These are phyloP conservation scores for Ophiosphaerella narmari DNA, from an alignment of 2,329 filamentous ascomycete species.

Conservation along the genomic window DNA sequence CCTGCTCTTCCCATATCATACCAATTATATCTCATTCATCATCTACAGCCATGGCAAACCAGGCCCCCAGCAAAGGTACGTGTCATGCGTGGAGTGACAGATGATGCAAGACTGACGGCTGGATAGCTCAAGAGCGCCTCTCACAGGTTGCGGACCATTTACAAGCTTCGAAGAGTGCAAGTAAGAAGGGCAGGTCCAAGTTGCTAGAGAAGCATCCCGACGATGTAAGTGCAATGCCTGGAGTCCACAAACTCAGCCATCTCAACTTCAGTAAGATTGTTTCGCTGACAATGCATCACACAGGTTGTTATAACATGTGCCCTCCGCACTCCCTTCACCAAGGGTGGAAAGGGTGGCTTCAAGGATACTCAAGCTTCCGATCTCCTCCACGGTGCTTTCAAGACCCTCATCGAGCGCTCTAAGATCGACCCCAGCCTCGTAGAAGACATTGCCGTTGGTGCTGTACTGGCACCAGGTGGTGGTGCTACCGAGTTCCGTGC, in stretches of 20 bases:
- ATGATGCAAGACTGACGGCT: neutral
- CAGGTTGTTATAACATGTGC: slow-evolving; percentile 86
- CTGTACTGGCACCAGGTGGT: slow-evolving; percentile 88
- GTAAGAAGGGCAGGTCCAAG: slow-evolving; percentile 47
- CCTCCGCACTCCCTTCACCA: slow-evolving; percentile 89
- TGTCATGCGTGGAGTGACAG: neutral
- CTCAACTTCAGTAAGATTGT: too few relatives aligned
- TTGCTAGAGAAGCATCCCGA: slow-evolving; percentile 61
- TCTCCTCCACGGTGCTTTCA: slow-evolving; percentile 81
- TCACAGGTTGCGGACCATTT: slow-evolving; percentile 64
- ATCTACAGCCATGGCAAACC: slow-evolving; percentile 41
- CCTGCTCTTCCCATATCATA: neutral
- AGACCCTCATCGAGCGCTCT: slow-evolving; percentile 79
- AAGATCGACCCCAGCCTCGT: slow-evolving; percentile 86
- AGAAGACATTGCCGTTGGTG: slow-evolving; percentile 90
- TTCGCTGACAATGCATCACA: slow-evolving; percentile 3
- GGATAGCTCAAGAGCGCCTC: slow-evolving; percentile 61
- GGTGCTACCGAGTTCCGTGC: slow-evolving; percentile 97
- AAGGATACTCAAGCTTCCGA: slow-evolving; percentile 92
- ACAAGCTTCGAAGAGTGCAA: slow-evolving; percentile 34
- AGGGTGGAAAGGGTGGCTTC: slow-evolving; percentile 90
- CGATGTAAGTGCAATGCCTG: slow-evolving; percentile 50
- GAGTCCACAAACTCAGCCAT: too few relatives aligned
- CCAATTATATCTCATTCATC: neutral
- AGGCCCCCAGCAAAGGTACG: slow-evolving; percentile 36